Conservation (phyloP, 2,329 filamentous ascomycete species). For the Claviceps sp. region DNA sequence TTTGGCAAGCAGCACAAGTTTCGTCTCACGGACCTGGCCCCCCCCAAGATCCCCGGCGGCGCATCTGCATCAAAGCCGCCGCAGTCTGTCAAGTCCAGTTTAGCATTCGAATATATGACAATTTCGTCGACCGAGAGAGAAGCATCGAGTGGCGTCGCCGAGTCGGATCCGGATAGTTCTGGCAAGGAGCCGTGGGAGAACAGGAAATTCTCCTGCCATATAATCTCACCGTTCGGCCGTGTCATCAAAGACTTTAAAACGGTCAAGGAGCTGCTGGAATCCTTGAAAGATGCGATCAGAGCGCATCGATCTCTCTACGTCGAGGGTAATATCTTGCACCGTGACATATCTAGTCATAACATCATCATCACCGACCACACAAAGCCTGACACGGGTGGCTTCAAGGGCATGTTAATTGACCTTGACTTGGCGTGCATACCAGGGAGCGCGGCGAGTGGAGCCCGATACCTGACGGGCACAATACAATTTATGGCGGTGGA, state of each 20-base stretch:
- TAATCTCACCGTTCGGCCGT: slow-evolving; percentile 6
- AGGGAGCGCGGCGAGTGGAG: slow-evolving; percentile 11
- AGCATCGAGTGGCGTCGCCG: slow-evolving; percentile 1
- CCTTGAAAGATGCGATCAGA: slow-evolving; percentile 4
- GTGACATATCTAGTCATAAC: slow-evolving; percentile 3
- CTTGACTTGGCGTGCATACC: slow-evolving; percentile 9
- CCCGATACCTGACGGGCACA: slow-evolving; percentile 15
- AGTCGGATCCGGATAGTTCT: slow-evolving; percentile 5
- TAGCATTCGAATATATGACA: neutral
- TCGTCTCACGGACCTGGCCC: slow-evolving; percentile 1
- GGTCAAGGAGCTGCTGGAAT: neutral
- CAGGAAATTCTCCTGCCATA: slow-evolving; percentile 2
- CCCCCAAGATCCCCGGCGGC: slow-evolving; percentile 3
- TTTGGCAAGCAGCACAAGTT: slow-evolving; percentile 3
- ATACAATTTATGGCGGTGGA: slow-evolving; percentile 23
- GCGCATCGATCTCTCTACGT: slow-evolving; percentile 5
- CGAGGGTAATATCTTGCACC: neutral
- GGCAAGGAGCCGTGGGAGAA: slow-evolving; percentile 8
- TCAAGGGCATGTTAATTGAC: slow-evolving; percentile 14
- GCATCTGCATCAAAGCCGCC: slow-evolving; percentile 6
- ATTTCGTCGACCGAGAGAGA: neutral
- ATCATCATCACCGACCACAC: slow-evolving; percentile 2
- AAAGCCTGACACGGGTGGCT: slow-evolving; percentile 5
- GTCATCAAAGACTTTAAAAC: slow-evolving; percentile 4
- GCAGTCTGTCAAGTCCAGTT: slow-evolving; percentile 6